A percentile compares a stretch with the other conserved stretches of the same genome.
Conservation (phyloP, 805 yeast species). For the Ogataea chonburiensis region DNA sequence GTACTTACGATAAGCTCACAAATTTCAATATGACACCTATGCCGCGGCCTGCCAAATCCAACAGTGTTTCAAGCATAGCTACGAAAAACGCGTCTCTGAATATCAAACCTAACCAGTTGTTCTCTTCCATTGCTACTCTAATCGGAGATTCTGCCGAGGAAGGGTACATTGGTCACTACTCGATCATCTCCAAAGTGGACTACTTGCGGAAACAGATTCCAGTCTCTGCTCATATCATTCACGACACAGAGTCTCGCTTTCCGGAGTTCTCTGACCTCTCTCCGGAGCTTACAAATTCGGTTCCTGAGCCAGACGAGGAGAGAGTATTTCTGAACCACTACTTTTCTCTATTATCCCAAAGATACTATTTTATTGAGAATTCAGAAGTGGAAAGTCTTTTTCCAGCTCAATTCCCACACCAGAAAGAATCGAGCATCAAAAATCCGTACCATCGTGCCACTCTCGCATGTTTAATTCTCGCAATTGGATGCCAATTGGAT, state of each 20-base stretch:
- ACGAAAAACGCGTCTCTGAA: too few relatives aligned
- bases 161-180: neutral
- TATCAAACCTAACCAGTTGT: too few relatives aligned
- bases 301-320: too few relatives aligned
- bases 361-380: neutral
- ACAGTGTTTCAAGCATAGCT: too few relatives aligned
- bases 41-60: too few relatives aligned
- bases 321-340: neutral
- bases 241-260: too few relatives aligned
- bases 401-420: neutral
- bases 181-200: constrained; percentile 1
- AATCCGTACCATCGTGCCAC: neutral
- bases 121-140: neutral
- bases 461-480: neutral
- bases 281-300: too few relatives aligned
- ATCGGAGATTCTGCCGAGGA: constrained; percentile 1
- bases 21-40: neutral
- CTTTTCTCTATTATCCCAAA: neutral
- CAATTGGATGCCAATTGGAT: constrained; percentile 1
- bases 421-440: neutral
- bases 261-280: too few relatives aligned
- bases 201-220: neutral
- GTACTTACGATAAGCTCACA: neutral
- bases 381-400: neutral
- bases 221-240: neutral